These are phyloP conservation scores for Tremella fuciformis DNA, from an alignment of 768 basidiomycete species.

Conservation along the genomic window DNA sequence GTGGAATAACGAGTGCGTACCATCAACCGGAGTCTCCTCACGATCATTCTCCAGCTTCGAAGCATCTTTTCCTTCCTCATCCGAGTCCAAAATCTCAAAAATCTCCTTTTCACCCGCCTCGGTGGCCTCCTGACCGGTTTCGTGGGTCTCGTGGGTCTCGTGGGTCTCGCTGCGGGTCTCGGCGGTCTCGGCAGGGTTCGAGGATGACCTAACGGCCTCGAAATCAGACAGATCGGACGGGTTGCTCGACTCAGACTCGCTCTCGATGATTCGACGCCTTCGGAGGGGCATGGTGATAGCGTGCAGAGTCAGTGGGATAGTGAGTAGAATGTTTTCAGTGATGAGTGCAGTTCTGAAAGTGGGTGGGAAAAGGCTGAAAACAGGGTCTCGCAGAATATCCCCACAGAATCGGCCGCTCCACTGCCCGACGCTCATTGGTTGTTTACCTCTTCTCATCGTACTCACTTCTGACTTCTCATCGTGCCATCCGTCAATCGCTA, in stretches of 20 bases:
- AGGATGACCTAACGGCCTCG: no score
- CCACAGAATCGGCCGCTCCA: background rate
- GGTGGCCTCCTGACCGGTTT: no score
- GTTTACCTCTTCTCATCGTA: no score
- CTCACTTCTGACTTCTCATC: background rate
- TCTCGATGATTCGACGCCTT: background rate
- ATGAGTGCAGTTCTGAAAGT: background rate
- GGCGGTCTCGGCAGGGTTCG: background rate
- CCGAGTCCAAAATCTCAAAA: no score
- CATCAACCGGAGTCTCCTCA: background rate
- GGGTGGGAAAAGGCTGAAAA: constrained; percentile 1
- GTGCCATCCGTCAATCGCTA: background rate
- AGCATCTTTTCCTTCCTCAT: no score
- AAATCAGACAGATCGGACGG: background rate
- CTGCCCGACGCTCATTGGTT: background rate
- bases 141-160: constrained; percentile 1
- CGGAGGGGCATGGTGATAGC: background rate
- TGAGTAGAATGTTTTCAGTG: background rate
- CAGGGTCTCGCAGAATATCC: constrained; percentile 3
- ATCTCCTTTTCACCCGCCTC: no score
- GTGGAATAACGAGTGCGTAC: background rate
- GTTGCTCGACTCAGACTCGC: background rate
- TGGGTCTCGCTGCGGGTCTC: background rate
- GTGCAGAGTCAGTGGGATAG: background rate
- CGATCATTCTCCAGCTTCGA: background rate